Evolutionary conservation across 192 early-diverging fungal genomes (phyloP), one percentile per base, ranked within the genome.

Genomic region (Obelidium mucronatum): DNA sequence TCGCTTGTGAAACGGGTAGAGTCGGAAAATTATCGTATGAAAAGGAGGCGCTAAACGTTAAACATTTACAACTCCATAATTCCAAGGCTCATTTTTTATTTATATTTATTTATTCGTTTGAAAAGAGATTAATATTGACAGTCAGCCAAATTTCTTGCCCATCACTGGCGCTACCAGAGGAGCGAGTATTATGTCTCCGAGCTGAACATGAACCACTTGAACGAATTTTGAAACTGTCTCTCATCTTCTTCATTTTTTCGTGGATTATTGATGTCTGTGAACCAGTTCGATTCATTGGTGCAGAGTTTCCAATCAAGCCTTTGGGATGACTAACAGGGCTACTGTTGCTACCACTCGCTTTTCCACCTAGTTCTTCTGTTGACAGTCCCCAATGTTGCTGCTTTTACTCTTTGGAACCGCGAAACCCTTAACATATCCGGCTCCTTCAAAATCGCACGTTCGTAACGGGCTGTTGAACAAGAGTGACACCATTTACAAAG

Each of bases 361-460:
- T 51, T 51, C 48, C 48, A 51, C 11, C n/a, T n/a, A n/a, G n/a
- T n/a, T n/a, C n/a, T 51, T 8, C 48, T 51, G 11, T 13, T 13
- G 8, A 8, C 48, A 51, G 22, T 51, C 8, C 48, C 48, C 48
- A 51, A 8, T 51, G 8, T 22, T 13, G 48, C 48, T 51, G n/a
- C n/a, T n/a, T n/a, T n/a, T n/a, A n/a, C 48, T 59, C 48, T 40
- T 36, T 30, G 71, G 60, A 48, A 75, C 52, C 26, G 8, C 67
- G 72, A 85, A 80, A 1, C 64, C 68, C 11, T 64, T 39, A 28
- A 79, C 55, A 63, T 63, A 74, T 0, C 83, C 83, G 8, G 55
- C 65, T 17, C 83, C 83, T 26, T 75, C 74, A n/a, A 67, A 73
- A 28, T 78, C 78, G 55, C 81, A 80, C 22, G 40, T 42, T 4